These are phyloP conservation scores for Carpinus fangiana DNA, from an alignment of 306 rosid genomes.

Conservation along the genomic window DNA sequence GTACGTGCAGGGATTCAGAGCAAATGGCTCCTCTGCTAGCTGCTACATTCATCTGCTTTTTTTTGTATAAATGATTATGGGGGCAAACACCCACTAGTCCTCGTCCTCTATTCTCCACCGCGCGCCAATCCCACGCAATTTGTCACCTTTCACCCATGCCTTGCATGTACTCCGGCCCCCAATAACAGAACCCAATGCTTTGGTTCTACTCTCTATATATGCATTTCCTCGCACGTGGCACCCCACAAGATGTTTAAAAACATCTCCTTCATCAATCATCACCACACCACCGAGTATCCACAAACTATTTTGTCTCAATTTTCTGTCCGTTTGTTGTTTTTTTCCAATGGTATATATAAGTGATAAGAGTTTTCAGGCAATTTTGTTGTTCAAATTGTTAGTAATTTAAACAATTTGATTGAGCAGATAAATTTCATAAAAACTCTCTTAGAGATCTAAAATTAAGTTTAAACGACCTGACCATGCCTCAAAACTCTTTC, in stretches of 20 bases:
- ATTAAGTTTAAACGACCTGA: no score
- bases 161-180: constrained; percentile 29
- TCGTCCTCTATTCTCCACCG: constrained; percentile 37
- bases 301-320: neutral
- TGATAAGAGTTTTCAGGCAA: no score
- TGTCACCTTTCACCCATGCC: constrained; percentile 36
- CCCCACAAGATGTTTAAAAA: neutral
- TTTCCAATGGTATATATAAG: no score
- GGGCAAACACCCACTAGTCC: constrained; percentile 29
- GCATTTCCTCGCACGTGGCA: constrained; percentile 21
- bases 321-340: neutral
- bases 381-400: no score
- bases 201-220: neutral
- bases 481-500: no score
- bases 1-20: neutral
- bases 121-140: constrained; percentile 38
- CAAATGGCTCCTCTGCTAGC: constrained; percentile 25
- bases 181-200: constrained; percentile 14
- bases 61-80: constrained; percentile 47
- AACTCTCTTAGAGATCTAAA: no score
- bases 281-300: neutral
- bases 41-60: neutral
- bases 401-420: no score
- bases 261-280: neutral
- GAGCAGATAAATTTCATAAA: no score